Conservation (phyloP, 768 basidiomycete genomes). For the Pleurotus eryngii region DNA sequence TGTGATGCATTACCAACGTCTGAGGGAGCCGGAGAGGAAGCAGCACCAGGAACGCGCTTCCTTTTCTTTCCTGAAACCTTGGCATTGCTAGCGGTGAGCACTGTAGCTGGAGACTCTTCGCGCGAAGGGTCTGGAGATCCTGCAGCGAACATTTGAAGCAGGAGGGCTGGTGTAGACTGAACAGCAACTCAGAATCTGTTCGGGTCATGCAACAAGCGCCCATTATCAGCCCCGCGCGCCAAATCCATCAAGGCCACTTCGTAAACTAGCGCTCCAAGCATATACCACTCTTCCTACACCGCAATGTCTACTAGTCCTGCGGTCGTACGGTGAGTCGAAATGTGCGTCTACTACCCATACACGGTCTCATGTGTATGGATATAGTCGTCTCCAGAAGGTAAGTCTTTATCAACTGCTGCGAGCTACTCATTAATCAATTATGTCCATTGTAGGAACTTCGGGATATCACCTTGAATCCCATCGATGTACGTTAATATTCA, state of each 20-base stretch:
- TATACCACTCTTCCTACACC: neutral
- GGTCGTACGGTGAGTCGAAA: no score
- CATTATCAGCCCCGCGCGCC: no score
- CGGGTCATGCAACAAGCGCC: no score
- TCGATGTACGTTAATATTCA: slow-evolving; percentile 44
- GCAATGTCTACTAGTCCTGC: neutral
- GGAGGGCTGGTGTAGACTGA: no score
- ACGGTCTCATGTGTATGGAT: slow-evolving; percentile 3
- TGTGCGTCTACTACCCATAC: no score
- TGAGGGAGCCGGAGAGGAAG: slow-evolving; percentile 59
- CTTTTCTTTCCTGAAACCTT: slow-evolving; percentile 45
- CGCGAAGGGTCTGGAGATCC: slow-evolving; percentile 29
- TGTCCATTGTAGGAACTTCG: slow-evolving; percentile 53
- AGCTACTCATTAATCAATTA: no score
- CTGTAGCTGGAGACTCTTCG: slow-evolving; percentile 10
- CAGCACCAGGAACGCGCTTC: slow-evolving; percentile 47
- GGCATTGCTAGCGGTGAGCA: slow-evolving; percentile 11
- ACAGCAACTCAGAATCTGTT: no score
- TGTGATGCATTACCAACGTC: slow-evolving; percentile 34
- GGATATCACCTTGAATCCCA: slow-evolving; percentile 58
- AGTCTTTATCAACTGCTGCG: neutral
- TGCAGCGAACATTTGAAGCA: slow-evolving; percentile 27
- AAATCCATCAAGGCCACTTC: no score
- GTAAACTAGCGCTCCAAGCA: no score
- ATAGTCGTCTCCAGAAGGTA: slow-evolving; percentile 77